phyloP scores from a whole-genome alignment of 441 rosid genomes.

The Erodium moschatum region DNA sequence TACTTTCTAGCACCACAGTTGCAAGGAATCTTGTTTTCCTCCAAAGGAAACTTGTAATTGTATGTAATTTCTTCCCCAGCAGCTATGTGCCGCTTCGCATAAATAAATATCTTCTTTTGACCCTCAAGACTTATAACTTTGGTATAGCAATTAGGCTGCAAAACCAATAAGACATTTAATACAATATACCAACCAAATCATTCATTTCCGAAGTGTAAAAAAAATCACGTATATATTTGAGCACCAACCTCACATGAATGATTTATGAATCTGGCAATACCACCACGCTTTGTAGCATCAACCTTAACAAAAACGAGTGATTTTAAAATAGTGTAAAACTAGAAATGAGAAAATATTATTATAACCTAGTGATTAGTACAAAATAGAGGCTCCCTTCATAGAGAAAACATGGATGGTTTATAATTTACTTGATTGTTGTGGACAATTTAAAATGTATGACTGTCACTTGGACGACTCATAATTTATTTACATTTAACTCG shows the following conservation, averaged over 20 bases:
- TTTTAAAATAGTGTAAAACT: background rate
- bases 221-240: slow-evolving; percentile 14
- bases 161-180: slow-evolving; percentile 19
- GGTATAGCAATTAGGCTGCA: slow-evolving; percentile 97
- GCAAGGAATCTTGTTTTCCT: slow-evolving; percentile 93
- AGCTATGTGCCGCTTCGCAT: slow-evolving; percentile 78
- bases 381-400: too few relatives aligned
- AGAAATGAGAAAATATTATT: too few relatives aligned
- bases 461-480: too few relatives aligned
- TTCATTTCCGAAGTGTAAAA: slow-evolving; percentile 16
- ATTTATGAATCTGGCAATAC: slow-evolving; percentile 95
- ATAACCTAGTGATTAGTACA: too few relatives aligned
- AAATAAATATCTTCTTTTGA: slow-evolving; percentile 85
- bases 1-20: slow-evolving; percentile 90
- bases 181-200: slow-evolving; percentile 21
- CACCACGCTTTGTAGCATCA: slow-evolving; percentile 99
- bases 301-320: slow-evolving; percentile 37
- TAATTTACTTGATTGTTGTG: too few relatives aligned
- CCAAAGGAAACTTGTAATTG: slow-evolving; percentile 95
- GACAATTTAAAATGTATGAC: too few relatives aligned
- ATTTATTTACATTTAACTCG: too few relatives aligned
- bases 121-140: slow-evolving; percentile 92
- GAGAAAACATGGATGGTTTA: too few relatives aligned
- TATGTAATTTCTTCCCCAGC: slow-evolving; percentile 94
- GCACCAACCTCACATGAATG: slow-evolving; percentile 88